Conservation (phyloP, 805 yeast species). For the Scheffersomyces lignosus region DNA sequence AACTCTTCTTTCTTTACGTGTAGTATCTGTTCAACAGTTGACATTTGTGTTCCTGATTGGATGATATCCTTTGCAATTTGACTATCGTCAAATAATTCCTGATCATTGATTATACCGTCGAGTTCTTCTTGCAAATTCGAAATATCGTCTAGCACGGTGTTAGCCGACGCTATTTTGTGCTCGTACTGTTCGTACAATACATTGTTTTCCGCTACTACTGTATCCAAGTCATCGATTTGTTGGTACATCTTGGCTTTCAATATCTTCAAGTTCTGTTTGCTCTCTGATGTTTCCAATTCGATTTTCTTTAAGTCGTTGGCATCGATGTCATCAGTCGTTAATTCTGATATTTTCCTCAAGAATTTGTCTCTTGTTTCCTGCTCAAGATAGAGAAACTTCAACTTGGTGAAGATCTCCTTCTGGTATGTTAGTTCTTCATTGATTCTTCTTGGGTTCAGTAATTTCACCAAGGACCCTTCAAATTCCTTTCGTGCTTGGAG, state of each 20-base stretch:
- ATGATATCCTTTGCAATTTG: background rate
- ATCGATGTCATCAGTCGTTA: conserved; percentile 17
- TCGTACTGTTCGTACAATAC: conserved; percentile 23
- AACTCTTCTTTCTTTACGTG: background rate
- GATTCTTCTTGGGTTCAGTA: conserved; percentile 8
- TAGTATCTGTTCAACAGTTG: background rate
- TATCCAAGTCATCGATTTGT: conserved; percentile 28
- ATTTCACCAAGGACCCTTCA: conserved; percentile 8
- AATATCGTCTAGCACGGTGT: conserved; percentile 23
- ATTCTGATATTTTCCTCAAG: conserved; percentile 49
- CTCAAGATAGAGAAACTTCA: conserved; percentile 66
- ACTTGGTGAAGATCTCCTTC: conserved; percentile 48
- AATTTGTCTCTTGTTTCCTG: conserved; percentile 73
- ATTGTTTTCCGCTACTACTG: conserved; percentile 25
- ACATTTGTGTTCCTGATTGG: background rate
- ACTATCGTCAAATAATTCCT: background rate
- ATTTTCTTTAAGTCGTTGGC: conserved; percentile 19
- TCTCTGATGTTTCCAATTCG: conserved; percentile 19
- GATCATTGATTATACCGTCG: conserved; percentile 10
- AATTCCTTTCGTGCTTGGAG: conserved; percentile 9
- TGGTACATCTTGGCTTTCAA: conserved; percentile 25
- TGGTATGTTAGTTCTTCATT: conserved; percentile 36
- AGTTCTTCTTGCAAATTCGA: conserved; percentile 18
- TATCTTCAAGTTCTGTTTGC: conserved; percentile 22
- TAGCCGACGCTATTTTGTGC: conserved; percentile 24